Percentiles rank a stretch among this genome's conserved stretches.
These are phyloP conservation scores for Kalanchoe fedtschenkoi DNA, from an alignment of 164 flowering plant genomes.

Conservation along the genomic window DNA sequence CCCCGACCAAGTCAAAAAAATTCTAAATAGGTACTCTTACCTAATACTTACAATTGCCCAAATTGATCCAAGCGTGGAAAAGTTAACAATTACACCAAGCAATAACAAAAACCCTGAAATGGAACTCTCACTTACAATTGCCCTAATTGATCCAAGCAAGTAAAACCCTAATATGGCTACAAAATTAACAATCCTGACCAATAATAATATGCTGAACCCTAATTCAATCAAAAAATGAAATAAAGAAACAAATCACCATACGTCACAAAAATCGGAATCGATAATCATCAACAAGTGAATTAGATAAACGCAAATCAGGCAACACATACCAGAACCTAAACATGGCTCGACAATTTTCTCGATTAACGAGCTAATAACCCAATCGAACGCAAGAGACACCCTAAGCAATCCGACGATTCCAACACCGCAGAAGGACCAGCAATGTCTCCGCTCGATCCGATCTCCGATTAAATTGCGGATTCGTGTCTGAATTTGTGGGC, in stretches of 20 bases:
- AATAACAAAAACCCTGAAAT: background rate
- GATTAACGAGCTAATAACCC: background rate
- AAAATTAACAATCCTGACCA: background rate
- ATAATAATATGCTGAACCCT: background rate
- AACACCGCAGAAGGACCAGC: background rate
- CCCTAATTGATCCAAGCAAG: background rate
- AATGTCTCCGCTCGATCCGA: background rate
- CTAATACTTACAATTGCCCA: background rate
- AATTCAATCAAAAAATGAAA: too few relatives aligned
- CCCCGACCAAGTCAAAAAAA: background rate
- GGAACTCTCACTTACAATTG: background rate
- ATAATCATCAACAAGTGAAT: background rate
- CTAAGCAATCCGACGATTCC: background rate
- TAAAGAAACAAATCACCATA: too few relatives aligned
- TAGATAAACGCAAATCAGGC: background rate
- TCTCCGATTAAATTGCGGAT: background rate
- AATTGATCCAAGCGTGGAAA: background rate
- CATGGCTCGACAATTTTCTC: slow-evolving; percentile 20
- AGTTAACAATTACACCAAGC: background rate
- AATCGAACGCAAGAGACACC: background rate
- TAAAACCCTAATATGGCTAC: background rate
- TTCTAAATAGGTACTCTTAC: background rate
- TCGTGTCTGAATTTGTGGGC: too few relatives aligned
- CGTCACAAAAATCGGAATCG: background rate
- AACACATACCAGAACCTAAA: slow-evolving; percentile 32